These are phyloP conservation scores for Mucor sp. DNA, from an alignment of 371 early-diverging fungal genomes.

Conservation along the genomic window DNA sequence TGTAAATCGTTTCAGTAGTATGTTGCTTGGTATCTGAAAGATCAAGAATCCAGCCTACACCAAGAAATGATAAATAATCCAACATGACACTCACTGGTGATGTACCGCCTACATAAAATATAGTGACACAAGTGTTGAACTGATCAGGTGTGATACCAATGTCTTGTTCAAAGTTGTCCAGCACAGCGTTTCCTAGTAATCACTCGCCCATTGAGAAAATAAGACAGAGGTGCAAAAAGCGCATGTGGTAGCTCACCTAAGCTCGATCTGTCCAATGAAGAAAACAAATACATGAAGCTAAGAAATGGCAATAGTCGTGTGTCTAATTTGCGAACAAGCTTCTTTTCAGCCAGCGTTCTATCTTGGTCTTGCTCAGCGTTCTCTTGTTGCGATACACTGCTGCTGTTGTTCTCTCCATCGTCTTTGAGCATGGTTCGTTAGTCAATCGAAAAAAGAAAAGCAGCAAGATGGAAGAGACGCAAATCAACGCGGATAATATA, in stretches of 20 bases:
- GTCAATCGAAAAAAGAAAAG: background rate
- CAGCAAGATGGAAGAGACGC: background rate
- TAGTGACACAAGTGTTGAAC: conserved; percentile 49
- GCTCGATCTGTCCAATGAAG: conserved; percentile 53
- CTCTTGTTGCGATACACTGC: background rate
- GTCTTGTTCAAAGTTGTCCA: conserved; percentile 53
- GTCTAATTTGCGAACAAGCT: conserved; percentile 49
- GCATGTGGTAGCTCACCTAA: conserved; percentile 30
- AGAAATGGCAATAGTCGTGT: conserved; percentile 49
- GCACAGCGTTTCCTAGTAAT: conserved; percentile 43
- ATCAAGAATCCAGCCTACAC: conserved; percentile 43
- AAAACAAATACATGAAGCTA: conserved; percentile 54
- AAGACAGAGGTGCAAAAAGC: background rate
- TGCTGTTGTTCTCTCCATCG: background rate
- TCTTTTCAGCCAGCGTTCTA: conserved; percentile 10
- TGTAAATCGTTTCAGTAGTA: conserved; percentile 41
- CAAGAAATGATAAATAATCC: background rate
- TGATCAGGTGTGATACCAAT: conserved; percentile 48
- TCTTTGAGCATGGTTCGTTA: background rate
- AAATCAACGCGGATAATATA: background rate
- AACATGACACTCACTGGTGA: background rate
- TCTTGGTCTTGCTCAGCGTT: background rate
- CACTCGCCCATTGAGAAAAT: background rate
- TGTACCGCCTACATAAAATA: conserved; percentile 39
- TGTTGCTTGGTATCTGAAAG: conserved; percentile 54